phyloP scores from a whole-genome alignment of 2,329 filamentous ascomycete genomes.

The Aspergillus sp. region DNA sequence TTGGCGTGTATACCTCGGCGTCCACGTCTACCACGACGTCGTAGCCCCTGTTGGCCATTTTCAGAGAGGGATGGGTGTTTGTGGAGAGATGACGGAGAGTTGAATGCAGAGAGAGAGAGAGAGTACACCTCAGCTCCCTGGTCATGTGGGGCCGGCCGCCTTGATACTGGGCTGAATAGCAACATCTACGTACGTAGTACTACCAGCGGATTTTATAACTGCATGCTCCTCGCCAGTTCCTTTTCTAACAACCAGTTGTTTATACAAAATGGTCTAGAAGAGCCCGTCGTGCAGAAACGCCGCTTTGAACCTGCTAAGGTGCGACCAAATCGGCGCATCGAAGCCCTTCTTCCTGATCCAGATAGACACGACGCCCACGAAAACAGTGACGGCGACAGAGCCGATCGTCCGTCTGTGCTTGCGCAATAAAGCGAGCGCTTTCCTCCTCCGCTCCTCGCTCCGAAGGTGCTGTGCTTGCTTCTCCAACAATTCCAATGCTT shows the following conservation, averaged over 20 bases:
- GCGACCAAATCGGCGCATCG: constrained; percentile 26
- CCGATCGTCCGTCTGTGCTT: constrained; percentile 57
- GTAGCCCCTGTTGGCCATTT: constrained; percentile 78
- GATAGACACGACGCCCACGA: constrained; percentile 59
- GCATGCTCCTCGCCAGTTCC: background rate
- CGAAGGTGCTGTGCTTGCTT: constrained; percentile 64
- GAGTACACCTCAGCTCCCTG: constrained; percentile 27
- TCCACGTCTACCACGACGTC: constrained; percentile 98
- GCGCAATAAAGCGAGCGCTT: constrained; percentile 46
- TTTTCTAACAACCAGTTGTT: background rate
- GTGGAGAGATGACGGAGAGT: constrained; percentile 5
- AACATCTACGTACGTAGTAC: too few relatives aligned
- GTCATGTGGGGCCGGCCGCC: too few relatives aligned
- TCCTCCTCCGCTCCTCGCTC: constrained; percentile 51
- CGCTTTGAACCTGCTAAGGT: constrained; percentile 19
- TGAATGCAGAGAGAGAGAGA: constrained; percentile 16
- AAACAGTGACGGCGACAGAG: constrained; percentile 53
- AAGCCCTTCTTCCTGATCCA: constrained; percentile 48
- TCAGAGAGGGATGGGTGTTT: constrained; percentile 16
- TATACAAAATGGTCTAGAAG: constrained; percentile 3
- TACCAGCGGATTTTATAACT: too few relatives aligned
- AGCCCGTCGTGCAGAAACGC: constrained; percentile 12
- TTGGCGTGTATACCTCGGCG: constrained; percentile 59
- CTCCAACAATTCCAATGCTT: constrained; percentile 60
- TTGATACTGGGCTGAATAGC: too few relatives aligned